Percentiles rank a stretch among this genome's conserved stretches.
Evolutionary conservation across 305 asterid species (phyloP).

Genomic region (Fraxinus baroniana): DNA sequence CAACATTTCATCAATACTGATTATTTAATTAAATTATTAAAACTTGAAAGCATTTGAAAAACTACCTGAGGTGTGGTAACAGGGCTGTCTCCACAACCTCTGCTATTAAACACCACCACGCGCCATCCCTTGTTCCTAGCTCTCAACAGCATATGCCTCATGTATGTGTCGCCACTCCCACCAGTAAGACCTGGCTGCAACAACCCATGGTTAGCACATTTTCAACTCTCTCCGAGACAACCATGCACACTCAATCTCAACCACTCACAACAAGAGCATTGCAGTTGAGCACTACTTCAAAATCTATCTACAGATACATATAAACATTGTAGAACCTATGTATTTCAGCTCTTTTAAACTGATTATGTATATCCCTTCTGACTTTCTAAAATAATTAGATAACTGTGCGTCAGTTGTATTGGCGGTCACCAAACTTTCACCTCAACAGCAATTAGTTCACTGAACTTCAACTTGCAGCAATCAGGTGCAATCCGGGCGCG

Average conservation of each 20-base stretch:
- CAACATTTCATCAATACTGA: not conserved
- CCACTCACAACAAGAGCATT: not conserved
- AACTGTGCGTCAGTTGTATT: not conserved
- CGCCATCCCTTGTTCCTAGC: slow-evolving; percentile 85
- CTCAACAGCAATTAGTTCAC: not conserved
- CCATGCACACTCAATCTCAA: not conserved
- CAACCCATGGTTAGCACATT: slow-evolving; percentile 20
- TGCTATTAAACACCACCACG: slow-evolving; percentile 81
- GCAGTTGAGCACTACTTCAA: not conserved
- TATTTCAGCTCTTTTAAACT: not conserved
- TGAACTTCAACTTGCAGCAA: not conserved
- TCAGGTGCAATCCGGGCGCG: not conserved
- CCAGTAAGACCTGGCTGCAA: slow-evolving; percentile 98
- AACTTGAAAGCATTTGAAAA: not conserved
- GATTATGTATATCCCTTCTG: not conserved
- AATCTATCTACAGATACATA: not conserved
- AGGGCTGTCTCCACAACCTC: slow-evolving; percentile 92
- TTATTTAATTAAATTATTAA: not conserved
- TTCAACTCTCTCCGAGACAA: not conserved
- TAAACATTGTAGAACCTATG: not conserved
- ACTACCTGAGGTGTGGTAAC: slow-evolving; percentile 91
- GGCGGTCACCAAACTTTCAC: not conserved
- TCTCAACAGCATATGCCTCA: slow-evolving; percentile 81
- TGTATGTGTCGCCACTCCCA: slow-evolving; percentile 77
- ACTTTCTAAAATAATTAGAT: not conserved